These are phyloP conservation scores for Ascochyta rabiei DNA, from an alignment of 2,329 filamentous ascomycete species.

Conservation along the genomic window DNA sequence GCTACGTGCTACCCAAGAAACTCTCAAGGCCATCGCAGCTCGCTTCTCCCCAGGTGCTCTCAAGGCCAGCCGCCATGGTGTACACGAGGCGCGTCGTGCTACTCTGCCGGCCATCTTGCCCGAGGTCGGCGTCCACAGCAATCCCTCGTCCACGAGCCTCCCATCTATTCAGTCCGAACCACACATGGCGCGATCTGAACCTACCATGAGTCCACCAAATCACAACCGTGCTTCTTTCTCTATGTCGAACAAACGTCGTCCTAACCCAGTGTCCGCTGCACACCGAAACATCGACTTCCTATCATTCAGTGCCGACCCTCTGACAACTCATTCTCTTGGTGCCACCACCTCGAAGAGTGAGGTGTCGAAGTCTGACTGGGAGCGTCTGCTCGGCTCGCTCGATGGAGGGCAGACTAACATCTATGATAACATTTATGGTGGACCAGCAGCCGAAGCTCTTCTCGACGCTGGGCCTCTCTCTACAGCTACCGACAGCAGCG, in stretches of 20 bases:
- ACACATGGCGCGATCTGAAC: slow-evolving; percentile 54
- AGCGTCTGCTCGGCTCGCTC: slow-evolving; percentile 77
- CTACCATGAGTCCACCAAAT: slow-evolving; percentile 52
- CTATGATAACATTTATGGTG: slow-evolving; percentile 82
- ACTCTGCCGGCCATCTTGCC: slow-evolving; percentile 52
- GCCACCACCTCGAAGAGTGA: slow-evolving; percentile 50
- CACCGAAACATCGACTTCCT: slow-evolving; percentile 56
- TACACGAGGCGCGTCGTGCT: slow-evolving; percentile 48
- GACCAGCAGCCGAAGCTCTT: slow-evolving; percentile 56
- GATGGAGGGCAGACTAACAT: slow-evolving; percentile 82
- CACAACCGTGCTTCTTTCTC: slow-evolving; percentile 42
- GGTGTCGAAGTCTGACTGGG: slow-evolving; percentile 76
- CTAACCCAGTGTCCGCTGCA: slow-evolving; percentile 32
- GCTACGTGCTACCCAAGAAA: slow-evolving; percentile 52
- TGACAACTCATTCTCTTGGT: slow-evolving; percentile 36
- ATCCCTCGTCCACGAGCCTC: slow-evolving; percentile 59
- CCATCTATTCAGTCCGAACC: slow-evolving; percentile 54
- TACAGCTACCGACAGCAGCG: slow-evolving; percentile 36
- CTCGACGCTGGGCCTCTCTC: slow-evolving; percentile 41
- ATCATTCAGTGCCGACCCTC: slow-evolving; percentile 52
- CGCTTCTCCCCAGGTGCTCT: slow-evolving; percentile 48
- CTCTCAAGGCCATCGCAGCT: slow-evolving; percentile 57
- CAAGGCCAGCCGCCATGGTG: slow-evolving; percentile 33
- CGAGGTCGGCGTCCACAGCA: slow-evolving; percentile 50
- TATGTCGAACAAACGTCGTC: slow-evolving; percentile 43